phyloP scores from a whole-genome alignment of 2,329 filamentous ascomycete species.

The Penicillium sp. region DNA sequence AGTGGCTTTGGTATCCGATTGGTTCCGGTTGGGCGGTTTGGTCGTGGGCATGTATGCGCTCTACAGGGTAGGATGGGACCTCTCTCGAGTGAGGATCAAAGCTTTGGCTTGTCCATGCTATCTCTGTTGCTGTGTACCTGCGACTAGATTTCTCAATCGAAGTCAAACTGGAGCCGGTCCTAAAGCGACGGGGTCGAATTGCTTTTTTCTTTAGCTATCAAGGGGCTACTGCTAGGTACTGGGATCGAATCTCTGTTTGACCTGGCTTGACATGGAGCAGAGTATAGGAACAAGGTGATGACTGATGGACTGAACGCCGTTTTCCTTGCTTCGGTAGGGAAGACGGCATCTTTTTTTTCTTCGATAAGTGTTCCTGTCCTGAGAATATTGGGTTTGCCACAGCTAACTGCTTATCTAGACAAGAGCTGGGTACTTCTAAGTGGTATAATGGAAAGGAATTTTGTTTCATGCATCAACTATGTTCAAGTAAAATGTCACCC shows the following conservation, averaged over 20 bases:
- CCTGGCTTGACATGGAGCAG: constrained; percentile 15
- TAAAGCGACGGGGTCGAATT: constrained; percentile 20
- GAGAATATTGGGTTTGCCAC: constrained; percentile 1
- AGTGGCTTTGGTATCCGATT: constrained; percentile 3
- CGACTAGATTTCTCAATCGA: constrained; percentile 1
- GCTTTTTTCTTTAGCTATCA: constrained; percentile 10
- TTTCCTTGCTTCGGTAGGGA: constrained; percentile 27
- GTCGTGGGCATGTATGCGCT: constrained; percentile 21
- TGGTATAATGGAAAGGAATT: too few relatives aligned
- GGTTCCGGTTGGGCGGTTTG: neutral
- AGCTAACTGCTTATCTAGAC: constrained; percentile 36
- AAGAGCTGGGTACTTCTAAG: too few relatives aligned
- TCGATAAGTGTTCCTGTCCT: constrained; percentile 41
- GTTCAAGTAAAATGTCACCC: too few relatives aligned
- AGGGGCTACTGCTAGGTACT: constrained; percentile 13
- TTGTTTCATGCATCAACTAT: too few relatives aligned
- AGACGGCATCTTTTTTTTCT: constrained; percentile 37
- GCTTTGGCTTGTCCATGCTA: constrained; percentile 79
- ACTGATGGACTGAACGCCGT: constrained; percentile 32
- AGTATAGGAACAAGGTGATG: constrained; percentile 15
- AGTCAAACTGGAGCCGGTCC: constrained; percentile 16
- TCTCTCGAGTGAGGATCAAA: constrained; percentile 94
- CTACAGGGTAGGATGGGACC: constrained; percentile 64
- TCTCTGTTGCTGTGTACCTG: constrained; percentile 21
- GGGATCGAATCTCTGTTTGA: constrained; percentile 10